Percentiles rank a stretch among this genome's conserved stretches.
Evolutionary conservation across 345 rosid genomes (phyloP).

Genomic region (Chamaenerion angustifolium): DNA sequence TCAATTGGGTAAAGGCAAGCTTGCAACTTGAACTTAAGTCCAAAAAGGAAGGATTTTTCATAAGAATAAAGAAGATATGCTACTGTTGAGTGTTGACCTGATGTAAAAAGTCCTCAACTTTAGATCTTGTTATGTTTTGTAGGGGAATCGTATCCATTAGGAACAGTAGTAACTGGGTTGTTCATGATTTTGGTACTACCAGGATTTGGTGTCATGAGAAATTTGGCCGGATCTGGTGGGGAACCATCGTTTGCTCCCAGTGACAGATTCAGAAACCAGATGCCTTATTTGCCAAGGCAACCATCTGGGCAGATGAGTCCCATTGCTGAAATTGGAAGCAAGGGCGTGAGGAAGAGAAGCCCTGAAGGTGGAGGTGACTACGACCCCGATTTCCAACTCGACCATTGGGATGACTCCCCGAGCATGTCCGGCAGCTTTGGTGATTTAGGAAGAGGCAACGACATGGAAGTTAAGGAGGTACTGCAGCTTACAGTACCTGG

Average conservation of each 20-base stretch:
- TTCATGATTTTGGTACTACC: constrained; percentile 9
- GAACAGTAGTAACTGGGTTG: background rate
- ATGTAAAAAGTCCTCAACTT: background rate
- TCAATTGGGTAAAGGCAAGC: background rate
- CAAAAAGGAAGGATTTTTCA: too few species aligned
- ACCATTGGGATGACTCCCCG: constrained; percentile 24
- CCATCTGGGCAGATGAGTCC: constrained; percentile 24
- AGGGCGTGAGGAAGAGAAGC: constrained; percentile 7
- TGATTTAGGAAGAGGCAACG: constrained; percentile 14
- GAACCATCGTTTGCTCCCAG: constrained; percentile 11
- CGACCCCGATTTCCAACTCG: constrained; percentile 15
- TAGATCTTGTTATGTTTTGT: background rate
- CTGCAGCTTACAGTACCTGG: background rate
- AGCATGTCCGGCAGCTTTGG: constrained; percentile 1
- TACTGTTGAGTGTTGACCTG: constrained; percentile 20
- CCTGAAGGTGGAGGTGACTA: constrained; percentile 12
- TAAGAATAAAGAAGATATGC: too few species aligned
- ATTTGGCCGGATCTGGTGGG: constrained; percentile 3
- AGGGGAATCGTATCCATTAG: background rate
- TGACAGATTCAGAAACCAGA: constrained; percentile 14
- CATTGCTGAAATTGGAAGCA: constrained; percentile 25
- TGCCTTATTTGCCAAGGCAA: constrained; percentile 20
- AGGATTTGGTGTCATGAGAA: constrained; percentile 18
- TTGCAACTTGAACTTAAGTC: too few species aligned
- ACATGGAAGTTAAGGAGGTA: constrained; percentile 28